phyloP scores from a whole-genome alignment of 305 asterid genomes.

The Fraxinus baroniana region DNA sequence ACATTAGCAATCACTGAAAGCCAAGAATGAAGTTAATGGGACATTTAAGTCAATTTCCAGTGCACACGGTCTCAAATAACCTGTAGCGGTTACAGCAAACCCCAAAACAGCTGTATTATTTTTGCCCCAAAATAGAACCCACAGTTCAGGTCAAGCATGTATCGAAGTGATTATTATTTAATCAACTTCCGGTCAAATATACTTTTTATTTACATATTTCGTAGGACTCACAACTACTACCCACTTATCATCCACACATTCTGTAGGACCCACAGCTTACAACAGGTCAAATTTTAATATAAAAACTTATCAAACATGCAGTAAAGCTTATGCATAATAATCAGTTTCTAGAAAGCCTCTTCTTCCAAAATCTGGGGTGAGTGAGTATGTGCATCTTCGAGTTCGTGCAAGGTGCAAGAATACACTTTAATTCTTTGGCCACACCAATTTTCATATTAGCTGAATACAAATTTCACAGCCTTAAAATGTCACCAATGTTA shows the following conservation, averaged over 20 bases:
- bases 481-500: not conserved
- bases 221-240: not conserved
- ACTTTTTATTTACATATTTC: not conserved
- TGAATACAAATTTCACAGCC: constrained; percentile 6
- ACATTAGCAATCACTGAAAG: not conserved
- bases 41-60: not conserved
- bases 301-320: not conserved
- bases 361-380: not conserved
- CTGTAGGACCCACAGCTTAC: not conserved
- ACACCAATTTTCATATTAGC: not conserved
- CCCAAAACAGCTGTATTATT: not conserved
- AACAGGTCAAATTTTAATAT: not conserved
- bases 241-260: not conserved
- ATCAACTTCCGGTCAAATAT: not conserved
- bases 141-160: not conserved
- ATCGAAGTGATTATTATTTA: not conserved
- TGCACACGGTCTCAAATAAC: not conserved
- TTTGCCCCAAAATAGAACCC: not conserved
- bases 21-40: not conserved
- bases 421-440: constrained; percentile 3
- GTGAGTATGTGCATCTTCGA: not conserved
- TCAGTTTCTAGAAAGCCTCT: not conserved
- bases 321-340: not conserved
- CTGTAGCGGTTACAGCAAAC: not conserved
- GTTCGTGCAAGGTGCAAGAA: not conserved